Base-by-base conservation (phyloP, 208 protist genomes). In the Leishmania amazonensis region DNA sequence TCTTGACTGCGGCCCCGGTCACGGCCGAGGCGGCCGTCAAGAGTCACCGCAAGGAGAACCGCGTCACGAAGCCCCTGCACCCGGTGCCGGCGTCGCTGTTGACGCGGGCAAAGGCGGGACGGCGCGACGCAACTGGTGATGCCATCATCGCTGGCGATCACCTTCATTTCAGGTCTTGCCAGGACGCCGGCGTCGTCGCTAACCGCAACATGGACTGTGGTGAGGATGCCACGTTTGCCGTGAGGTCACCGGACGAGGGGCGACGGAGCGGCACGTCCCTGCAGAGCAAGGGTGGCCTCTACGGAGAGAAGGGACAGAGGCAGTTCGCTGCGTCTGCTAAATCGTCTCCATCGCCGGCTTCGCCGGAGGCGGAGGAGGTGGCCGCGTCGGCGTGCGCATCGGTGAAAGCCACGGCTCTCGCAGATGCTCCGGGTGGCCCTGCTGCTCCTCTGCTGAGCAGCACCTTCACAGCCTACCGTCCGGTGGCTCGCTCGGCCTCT, bases 401-500 rank as follows among this genome's bases (percentile, higher is more conserved):
- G 51, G 54, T 70, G 35, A 6, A 60, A 13, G 45, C 28, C 31
- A 21, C 58, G 24, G 62, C 35, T 62, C 19, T 40, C 45, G 40
- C 51, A 35, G 51, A 60, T 40, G 72, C 17, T 9, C 31, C 28
- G 8, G 28, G 6, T 76, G n/a, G 6, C 4, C 21, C 35, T 62
- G 13, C 45, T 45, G 28, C 31, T 57, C n/a, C 49, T 67, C 45
- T 28, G 67, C 74, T 73, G 76, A n/a, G 13, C 35, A 70, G 5
- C n/a, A 40, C 31, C 2, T 53, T 24, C 31, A 76, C 74, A 2
- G 28, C 58, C 5, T 88, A 93, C 77, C 87, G 79, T 54, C 80
- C 89, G 13, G 76, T 86, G 31, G 80, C 71, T 21, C 90, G 92
- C 62, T 95, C 92, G 19, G 85, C 78, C 57, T 95, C 92, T n/a